Evolutionary conservation across 331 rosid genomes (phyloP).

Genomic region (Pyracantha coccinea): DNA sequence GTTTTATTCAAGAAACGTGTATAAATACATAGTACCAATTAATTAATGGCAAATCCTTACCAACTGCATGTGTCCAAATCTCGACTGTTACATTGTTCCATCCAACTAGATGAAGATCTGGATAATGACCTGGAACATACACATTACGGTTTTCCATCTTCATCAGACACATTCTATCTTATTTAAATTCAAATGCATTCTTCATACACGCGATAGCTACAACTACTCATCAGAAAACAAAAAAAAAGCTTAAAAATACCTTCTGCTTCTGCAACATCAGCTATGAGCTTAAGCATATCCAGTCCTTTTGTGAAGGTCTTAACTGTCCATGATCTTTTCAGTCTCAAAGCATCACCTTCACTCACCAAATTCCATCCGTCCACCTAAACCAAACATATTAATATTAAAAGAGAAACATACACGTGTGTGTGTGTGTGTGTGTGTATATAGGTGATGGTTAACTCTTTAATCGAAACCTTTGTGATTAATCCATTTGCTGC

Average conservation of each 20-base stretch:
- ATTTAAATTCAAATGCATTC: neutral
- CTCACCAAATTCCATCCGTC: conserved; percentile 58
- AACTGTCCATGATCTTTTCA: conserved; percentile 62
- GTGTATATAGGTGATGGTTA: neutral
- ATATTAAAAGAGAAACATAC: neutral
- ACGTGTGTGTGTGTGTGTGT: too few species aligned
- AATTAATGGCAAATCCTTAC: conserved; percentile 31
- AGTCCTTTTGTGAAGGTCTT: conserved; percentile 77
- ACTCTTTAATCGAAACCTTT: conserved; percentile 33
- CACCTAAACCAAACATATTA: conserved; percentile 31
- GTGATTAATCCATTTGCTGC: conserved; percentile 46
- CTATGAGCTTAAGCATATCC: conserved; percentile 60
- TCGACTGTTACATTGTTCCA: conserved; percentile 80
- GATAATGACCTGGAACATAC: conserved; percentile 70
- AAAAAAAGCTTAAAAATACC: conserved; percentile 26
- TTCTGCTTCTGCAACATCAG: conserved; percentile 78
- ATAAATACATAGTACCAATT: neutral
- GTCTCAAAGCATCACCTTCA: conserved; percentile 53
- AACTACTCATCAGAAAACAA: conserved; percentile 2
- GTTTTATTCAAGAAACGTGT: neutral
- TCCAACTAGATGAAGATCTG: conserved; percentile 91
- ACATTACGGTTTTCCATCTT: neutral
- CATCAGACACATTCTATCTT: neutral
- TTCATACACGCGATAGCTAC: neutral
- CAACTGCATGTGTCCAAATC: conserved; percentile 85